Percentiles rank a stretch among this genome's conserved stretches.
These are phyloP conservation scores for Akanthomyces uredinophilus DNA, from an alignment of 2,329 filamentous ascomycete genomes.

Conservation along the genomic window DNA sequence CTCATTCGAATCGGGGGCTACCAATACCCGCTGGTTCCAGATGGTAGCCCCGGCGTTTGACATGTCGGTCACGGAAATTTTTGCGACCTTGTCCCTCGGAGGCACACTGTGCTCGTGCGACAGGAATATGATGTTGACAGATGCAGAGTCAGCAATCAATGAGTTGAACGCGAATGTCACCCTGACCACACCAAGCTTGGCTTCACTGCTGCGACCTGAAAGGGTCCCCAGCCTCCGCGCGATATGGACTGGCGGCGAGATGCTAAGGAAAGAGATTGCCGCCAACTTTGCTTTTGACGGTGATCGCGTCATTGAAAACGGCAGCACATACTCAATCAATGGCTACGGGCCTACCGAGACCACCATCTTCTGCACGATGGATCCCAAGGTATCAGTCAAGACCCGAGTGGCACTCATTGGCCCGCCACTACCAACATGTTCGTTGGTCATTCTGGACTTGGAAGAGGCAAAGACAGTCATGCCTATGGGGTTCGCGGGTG, in stretches of 20 bases:
- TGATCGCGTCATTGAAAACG: not conserved
- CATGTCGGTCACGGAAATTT: not conserved
- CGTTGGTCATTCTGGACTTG: not conserved
- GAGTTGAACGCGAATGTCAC: not conserved
- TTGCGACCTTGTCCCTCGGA: conserved; percentile 1
- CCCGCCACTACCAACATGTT: conserved; percentile 2
- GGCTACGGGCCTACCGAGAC: conserved; percentile 2
- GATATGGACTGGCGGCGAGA: not conserved
- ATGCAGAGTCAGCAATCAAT: not conserved
- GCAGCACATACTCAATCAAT: not conserved
- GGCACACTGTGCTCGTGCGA: conserved; percentile 4
- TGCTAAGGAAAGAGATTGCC: conserved; percentile 3
- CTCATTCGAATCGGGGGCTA: not conserved
- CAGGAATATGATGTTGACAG: conserved; percentile 3
- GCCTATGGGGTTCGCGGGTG: not conserved
- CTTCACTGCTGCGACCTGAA: not conserved
- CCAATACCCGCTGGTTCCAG: conserved; percentile 1
- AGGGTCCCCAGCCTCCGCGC: not conserved
- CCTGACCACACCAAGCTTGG: not conserved
- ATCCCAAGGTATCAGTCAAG: not conserved
- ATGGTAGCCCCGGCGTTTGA: conserved; percentile 5
- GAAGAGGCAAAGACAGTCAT: not conserved
- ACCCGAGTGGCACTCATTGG: not conserved
- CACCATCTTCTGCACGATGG: conserved; percentile 1
- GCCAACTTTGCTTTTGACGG: conserved; percentile 1